phyloP scores from a whole-genome alignment of 768 basidiomycete genomes.

The Pleurotus sapidus region DNA sequence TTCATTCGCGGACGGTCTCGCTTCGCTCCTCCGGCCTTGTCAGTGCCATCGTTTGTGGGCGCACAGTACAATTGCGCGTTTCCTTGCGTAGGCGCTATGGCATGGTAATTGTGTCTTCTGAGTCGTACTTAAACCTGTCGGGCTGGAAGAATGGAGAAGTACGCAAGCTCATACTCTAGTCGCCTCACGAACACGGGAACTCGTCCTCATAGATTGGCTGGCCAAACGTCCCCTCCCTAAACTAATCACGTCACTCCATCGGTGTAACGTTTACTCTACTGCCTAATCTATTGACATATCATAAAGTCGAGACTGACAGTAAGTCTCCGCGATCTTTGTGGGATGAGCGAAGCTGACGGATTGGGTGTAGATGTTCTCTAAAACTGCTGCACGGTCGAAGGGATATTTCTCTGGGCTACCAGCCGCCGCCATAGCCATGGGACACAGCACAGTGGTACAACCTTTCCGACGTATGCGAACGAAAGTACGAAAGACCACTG shows the following conservation, averaged over 20 bases:
- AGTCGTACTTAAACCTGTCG: not conserved
- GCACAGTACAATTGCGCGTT: not conserved
- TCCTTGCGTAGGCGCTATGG: not conserved
- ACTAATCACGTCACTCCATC: not conserved
- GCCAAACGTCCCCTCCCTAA: not conserved
- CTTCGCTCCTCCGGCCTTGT: not conserved
- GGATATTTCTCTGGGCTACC: too few species aligned
- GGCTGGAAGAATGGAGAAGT: not conserved
- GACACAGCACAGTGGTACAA: not conserved
- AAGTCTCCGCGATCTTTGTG: not conserved
- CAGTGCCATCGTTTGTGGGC: not conserved
- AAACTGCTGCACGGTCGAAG: not conserved
- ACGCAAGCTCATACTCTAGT: conserved; percentile 7
- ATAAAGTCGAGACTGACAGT: not conserved
- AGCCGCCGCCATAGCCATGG: too few species aligned
- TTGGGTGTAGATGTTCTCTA: not conserved
- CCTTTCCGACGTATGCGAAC: not conserved
- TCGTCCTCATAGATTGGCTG: conserved; percentile 6
- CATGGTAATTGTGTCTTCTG: not conserved
- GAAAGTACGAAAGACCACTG: not conserved
- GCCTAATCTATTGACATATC: conserved; percentile 1
- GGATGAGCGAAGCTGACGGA: not conserved
- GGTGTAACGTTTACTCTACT: not conserved
- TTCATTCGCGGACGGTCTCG: not conserved
- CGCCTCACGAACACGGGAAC: not conserved